Evolutionary conservation across 2,329 filamentous ascomycete species (phyloP).

Genomic region (Cordyceps militaris): DNA sequence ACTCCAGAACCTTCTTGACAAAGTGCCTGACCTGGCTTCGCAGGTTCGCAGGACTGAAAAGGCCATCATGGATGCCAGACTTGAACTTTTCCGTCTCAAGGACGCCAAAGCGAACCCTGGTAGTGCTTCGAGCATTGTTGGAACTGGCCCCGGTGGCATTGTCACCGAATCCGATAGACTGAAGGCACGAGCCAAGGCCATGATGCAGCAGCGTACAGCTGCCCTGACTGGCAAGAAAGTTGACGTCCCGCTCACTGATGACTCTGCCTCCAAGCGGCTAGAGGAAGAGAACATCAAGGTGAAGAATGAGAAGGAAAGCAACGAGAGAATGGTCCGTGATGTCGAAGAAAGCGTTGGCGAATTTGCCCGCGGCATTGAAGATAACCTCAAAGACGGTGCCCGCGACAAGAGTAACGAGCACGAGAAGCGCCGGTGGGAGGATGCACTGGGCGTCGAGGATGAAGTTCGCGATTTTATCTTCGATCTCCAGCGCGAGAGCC

Average conservation of each 20-base stretch:
- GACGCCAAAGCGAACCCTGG: constrained; percentile 88
- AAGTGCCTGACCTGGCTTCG: constrained; percentile 84
- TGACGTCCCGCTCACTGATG: constrained; percentile 61
- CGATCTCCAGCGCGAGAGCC: constrained; percentile 81
- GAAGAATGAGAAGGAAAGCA: constrained; percentile 80
- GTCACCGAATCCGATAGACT: constrained; percentile 91
- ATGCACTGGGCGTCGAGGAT: constrained; percentile 91
- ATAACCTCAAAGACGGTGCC: constrained; percentile 74
- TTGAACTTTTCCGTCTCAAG: constrained; percentile 88
- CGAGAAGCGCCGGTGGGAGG: constrained; percentile 90
- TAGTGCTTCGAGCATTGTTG: constrained; percentile 73
- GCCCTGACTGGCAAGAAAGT: constrained; percentile 81
- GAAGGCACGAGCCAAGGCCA: constrained; percentile 90
- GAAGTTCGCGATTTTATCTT: constrained; percentile 98
- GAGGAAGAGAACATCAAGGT: constrained; percentile 82
- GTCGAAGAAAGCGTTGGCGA: constrained; percentile 94
- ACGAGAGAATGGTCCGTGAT: constrained; percentile 93
- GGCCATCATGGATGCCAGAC: constrained; percentile 80
- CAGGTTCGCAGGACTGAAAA: constrained; percentile 87
- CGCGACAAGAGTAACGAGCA: constrained; percentile 75
- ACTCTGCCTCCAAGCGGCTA: constrained; percentile 72
- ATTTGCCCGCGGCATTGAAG: constrained; percentile 77
- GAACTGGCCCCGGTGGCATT: constrained; percentile 82
- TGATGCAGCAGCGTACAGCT: constrained; percentile 97
- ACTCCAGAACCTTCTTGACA: constrained; percentile 80